Evolutionary conservation across 2,329 filamentous ascomycete species (phyloP), one percentile per base, ranked within the genome.

Genomic region (Aureobasidium leucospermi): DNA sequence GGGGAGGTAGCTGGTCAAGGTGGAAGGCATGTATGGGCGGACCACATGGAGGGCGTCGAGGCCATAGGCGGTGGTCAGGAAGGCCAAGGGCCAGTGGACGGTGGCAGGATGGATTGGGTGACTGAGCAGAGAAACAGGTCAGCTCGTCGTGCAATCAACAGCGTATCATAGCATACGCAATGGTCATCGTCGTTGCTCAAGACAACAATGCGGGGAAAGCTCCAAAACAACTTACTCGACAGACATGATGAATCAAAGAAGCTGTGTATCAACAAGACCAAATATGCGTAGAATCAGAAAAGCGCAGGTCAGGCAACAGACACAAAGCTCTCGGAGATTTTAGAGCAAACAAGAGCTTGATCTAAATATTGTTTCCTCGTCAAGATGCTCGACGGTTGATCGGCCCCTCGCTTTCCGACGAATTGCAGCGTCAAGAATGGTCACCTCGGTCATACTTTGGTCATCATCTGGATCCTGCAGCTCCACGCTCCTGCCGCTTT

Each of bases 81-180:
- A 77, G 59, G 76, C 71, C 57, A 79, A 71, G 19, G 77, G 77
- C 66, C 76, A 78, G 67, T 79, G 77, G 46, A 79, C 75, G 10
- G 72, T 62, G 3, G 60, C 62, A 5, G 62, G 62, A 19, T 79
- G 77, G 43, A 70, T 66, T 57, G 77, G 76, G 63, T 76, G 75
- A 61, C 71, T 74, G 43, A 9, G 15, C 7, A n/a, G 46, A 47
- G 6, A 7, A 16, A n/a, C n/a, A 41, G 52, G 47, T 59, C 47
- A 60, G 58, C 49, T 46, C 31, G n/a, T 43, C 5, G 11, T 55
- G 10, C 11, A 32, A 7, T 8, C 7, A 16, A 32, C 23, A 6
- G 47, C 9, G 9, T 34, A 48, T 15, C 46, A 23, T 31, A 49
- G 23, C 23, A 23, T 2, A 23, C 2, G 23, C 23, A 3, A 23